Percentiles rank a stretch among this genome's conserved stretches.
These are phyloP conservation scores for Lasiodiplodia gonubiensis DNA, from an alignment of 2,329 filamentous ascomycete species.

Conservation along the genomic window DNA sequence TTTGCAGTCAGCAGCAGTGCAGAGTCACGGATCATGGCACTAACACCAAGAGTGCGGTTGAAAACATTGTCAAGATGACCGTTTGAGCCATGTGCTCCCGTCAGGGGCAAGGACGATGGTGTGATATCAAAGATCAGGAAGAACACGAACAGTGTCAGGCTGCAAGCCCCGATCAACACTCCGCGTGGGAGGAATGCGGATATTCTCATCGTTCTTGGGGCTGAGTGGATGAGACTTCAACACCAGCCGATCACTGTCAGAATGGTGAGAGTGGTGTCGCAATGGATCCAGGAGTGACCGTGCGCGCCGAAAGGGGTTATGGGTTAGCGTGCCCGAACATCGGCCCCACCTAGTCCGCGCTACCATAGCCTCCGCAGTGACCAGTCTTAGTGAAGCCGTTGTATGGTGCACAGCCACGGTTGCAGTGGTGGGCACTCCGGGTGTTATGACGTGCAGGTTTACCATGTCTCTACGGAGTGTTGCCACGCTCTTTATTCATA, in stretches of 20 bases:
- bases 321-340: too few species aligned
- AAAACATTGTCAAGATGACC: slow-evolving; percentile 8
- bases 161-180: background rate
- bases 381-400: background rate
- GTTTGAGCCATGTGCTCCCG: background rate
- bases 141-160: background rate
- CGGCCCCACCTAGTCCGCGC: too few species aligned
- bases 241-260: background rate
- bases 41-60: slow-evolving; percentile 26
- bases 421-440: too few species aligned
- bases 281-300: too few species aligned
- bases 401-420: too few species aligned
- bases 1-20: background rate
- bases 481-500: too few species aligned
- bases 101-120: slow-evolving; percentile 5
- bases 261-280: background rate
- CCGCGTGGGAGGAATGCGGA: background rate
- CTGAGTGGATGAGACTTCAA: background rate
- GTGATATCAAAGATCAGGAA: background rate
- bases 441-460: too few species aligned
- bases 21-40: background rate
- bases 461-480: too few species aligned
- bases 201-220: background rate
- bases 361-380: too few species aligned
- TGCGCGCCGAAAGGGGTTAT: too few species aligned